Conservation (phyloP, 257 asterid species). For the Gardenia jasminoides region DNA sequence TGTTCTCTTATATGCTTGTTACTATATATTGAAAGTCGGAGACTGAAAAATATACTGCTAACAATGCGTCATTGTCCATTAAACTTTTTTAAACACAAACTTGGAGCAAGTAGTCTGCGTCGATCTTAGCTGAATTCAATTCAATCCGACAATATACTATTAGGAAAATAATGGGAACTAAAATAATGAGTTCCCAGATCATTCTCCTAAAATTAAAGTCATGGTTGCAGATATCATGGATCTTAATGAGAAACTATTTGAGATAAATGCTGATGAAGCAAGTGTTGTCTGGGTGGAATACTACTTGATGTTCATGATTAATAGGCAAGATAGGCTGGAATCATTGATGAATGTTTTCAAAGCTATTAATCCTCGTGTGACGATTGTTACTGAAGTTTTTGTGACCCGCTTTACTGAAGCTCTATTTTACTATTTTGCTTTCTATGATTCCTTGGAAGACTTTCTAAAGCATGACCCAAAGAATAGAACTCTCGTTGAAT, state of each 20-base stretch:
- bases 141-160: background rate
- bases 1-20: background rate
- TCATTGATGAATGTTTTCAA: conserved; percentile 35
- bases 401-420: conserved; percentile 32
- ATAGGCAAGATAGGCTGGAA: conserved; percentile 32
- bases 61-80: background rate
- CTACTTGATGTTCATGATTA: conserved; percentile 37
- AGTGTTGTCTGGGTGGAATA: conserved; percentile 39
- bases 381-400: conserved; percentile 24
- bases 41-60: background rate
- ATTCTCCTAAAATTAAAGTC: conserved; percentile 14
- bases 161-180: too few relatives aligned
- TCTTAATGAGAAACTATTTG: conserved; percentile 26
- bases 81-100: background rate
- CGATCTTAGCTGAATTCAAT: background rate
- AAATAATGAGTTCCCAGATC: background rate
- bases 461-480: conserved; percentile 24
- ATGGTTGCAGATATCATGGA: conserved; percentile 45
- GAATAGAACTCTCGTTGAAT: conserved; percentile 22
- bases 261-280: conserved; percentile 37
- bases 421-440: conserved; percentile 28
- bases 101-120: background rate
- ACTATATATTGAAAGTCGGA: background rate
- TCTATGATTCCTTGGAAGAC: conserved; percentile 28
- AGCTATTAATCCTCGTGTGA: conserved; percentile 19